Evolutionary conservation across 2,329 filamentous ascomycete genomes (phyloP).

Genomic region (Sordariomycetes sp.): DNA sequence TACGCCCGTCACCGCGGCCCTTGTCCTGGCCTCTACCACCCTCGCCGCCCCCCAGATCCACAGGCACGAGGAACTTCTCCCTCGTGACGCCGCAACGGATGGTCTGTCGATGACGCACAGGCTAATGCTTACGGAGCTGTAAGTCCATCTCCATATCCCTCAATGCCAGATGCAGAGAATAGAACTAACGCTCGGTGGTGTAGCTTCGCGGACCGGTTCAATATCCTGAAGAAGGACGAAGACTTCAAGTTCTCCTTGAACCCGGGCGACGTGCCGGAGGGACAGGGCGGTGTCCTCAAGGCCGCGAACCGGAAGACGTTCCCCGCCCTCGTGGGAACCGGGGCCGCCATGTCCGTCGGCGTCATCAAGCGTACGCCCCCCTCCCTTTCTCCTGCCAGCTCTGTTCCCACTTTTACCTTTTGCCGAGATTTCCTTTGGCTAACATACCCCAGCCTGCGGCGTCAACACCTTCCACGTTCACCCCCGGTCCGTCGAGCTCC

Average conservation of each 20-base stretch:
- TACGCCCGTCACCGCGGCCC: slow-evolving; percentile 17
- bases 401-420: too few species aligned
- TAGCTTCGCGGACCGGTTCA: slow-evolving; percentile 23
- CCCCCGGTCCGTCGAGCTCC: slow-evolving; percentile 38
- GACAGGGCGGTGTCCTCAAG: slow-evolving; percentile 25
- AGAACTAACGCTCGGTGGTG: neutral
- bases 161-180: neutral
- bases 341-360: slow-evolving; percentile 35
- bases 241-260: slow-evolving; percentile 32
- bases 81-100: neutral
- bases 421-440: slow-evolving; percentile 2
- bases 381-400: slow-evolving; percentile 6
- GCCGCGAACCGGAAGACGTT: slow-evolving; percentile 40
- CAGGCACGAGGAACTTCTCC: slow-evolving; percentile 1
- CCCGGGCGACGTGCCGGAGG: slow-evolving; percentile 26
- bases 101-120: slow-evolving; percentile 14
- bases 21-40: slow-evolving; percentile 24
- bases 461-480: slow-evolving; percentile 45
- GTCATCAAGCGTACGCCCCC: slow-evolving; percentile 26
- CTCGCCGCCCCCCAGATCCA: slow-evolving; percentile 11
- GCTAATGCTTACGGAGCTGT: slow-evolving; percentile 11
- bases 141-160: neutral
- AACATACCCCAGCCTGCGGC: slow-evolving; percentile 25
- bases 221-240: slow-evolving; percentile 21
- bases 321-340: slow-evolving; percentile 35